Evolutionary conservation across 495 filamentous ascomycete genomes (phyloP).

Genomic region (Cercophora scortea): DNA sequence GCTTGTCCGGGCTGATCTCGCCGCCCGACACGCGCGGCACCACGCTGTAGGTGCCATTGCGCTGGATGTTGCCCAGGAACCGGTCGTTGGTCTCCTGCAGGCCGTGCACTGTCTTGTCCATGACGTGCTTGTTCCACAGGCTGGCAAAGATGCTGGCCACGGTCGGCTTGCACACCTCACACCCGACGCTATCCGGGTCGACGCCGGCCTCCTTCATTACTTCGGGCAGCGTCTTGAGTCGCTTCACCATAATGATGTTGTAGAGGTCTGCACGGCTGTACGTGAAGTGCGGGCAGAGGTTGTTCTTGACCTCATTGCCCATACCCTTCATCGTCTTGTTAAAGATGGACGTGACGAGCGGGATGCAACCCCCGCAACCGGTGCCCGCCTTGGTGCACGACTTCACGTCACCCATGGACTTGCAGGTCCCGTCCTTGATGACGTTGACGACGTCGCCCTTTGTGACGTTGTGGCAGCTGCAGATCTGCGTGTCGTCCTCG

Average conservation of each 20-base stretch:
- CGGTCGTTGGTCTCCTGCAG: conserved; percentile 92
- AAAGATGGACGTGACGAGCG: conserved; percentile 87
- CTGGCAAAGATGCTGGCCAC: conserved; percentile 80
- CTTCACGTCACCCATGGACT: conserved; percentile 80
- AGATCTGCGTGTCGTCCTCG: conserved; percentile 83
- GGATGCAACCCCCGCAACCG: conserved; percentile 92
- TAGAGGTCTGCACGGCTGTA: conserved; percentile 85
- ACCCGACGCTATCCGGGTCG: conserved; percentile 68
- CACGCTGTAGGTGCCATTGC: conserved; percentile 89
- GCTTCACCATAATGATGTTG: conserved; percentile 82
- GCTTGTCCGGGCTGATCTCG: conserved; percentile 86
- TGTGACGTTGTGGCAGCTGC: conserved; percentile 92
- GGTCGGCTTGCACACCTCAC: conserved; percentile 85
- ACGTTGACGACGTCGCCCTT: conserved; percentile 72
- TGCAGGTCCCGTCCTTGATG: conserved; percentile 79
- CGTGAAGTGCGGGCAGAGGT: conserved; percentile 79
- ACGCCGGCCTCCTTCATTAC: conserved; percentile 81
- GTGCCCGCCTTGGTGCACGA: conserved; percentile 93
- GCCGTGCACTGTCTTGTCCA: conserved; percentile 66
- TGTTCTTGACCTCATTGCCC: conserved; percentile 86
- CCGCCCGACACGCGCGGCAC: conserved; percentile 80
- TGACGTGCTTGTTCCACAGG: conserved; percentile 80
- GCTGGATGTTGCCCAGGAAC: conserved; percentile 90
- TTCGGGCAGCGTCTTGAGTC: conserved; percentile 63
- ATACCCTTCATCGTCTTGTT: conserved; percentile 85